Base-by-base conservation (phyloP, 768 basidiomycete species). In the Kwoniella dendrophila region DNA sequence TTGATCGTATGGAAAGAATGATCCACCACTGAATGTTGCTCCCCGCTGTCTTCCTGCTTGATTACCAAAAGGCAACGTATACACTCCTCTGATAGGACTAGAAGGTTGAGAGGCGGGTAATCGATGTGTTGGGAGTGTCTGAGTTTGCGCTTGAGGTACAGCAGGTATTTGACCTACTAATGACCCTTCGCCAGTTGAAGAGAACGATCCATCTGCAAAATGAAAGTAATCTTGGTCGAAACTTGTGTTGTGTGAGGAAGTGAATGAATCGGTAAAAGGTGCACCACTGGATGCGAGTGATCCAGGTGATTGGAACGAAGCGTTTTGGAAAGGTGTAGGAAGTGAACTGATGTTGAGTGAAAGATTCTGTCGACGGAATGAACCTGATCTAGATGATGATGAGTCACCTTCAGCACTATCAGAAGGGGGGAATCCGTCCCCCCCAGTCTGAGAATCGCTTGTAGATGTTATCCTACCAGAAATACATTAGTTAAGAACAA, bases 31-130 rank as follows among this genome's bases (percentile, higher is more conserved):
- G 53, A 75, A 73, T 1, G 76, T 77, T 6, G 73, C 74, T 7
- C 76, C 76, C 52, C 76, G 30, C 40, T 75, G 76, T 51, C 76
- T 53, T 29, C 74, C 76, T 5, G 59, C 44, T 50, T 63, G 64
- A 32, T 56, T 40, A 26, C 57, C 43, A 63, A 64, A 74, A 0
- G 76, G 68, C 32, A 68, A 63, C 11, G 63, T 64, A 49, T 67
- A 71, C 32, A 63, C 68, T 4, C 70, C 68, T 24, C 72, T 47
- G 11, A 69, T 68, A 1, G 76, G 76, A 60, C 66, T 68, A 16
- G 72, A 71, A 2, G 76, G 76, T 40, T 77, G 76, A 6, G 72
- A 74, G 3, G 72, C 74, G 5, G 76, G 76, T 48, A 72, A 51
- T 27, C 73, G 50, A 53, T 74, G 74, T 7, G 58, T 67, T 24